Conservation (phyloP, 163 green algal genomes). For the Coccomyxa subellipsoidea region DNA sequence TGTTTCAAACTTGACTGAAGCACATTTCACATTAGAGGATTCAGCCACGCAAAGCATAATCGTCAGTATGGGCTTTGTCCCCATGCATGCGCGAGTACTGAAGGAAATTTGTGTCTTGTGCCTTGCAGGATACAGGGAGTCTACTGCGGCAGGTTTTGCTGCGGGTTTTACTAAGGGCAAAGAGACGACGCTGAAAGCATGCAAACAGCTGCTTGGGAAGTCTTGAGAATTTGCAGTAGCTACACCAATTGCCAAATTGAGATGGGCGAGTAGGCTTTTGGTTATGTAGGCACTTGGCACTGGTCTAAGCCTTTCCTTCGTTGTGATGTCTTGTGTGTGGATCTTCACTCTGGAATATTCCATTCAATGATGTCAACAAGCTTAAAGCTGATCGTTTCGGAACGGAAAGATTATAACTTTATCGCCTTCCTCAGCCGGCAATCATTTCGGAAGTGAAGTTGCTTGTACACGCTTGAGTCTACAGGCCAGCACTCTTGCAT, state of each 20-base stretch:
- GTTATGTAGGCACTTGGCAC: too few species aligned
- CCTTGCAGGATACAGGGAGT: not conserved
- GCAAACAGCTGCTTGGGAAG: not conserved
- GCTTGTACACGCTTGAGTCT: not conserved
- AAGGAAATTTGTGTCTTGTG: too few species aligned
- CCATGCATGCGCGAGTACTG: not conserved
- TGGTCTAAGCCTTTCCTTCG: too few species aligned
- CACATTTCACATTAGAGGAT: too few species aligned
- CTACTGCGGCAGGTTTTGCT: not conserved
- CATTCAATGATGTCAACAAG: too few species aligned
- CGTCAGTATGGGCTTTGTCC: not conserved
- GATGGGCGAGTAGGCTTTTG: too few species aligned
- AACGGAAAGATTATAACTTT: too few species aligned
- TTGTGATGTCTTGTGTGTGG: too few species aligned
- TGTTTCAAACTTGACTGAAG: too few species aligned
- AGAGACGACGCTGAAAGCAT: not conserved
- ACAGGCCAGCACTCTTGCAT: not conserved
- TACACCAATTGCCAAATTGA: not conserved
- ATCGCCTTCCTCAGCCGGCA: not conserved
- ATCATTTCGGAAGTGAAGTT: not conserved
- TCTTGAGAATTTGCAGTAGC: not conserved
- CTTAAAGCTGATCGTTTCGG: too few species aligned
- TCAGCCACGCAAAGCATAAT: too few species aligned
- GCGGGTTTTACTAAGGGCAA: not conserved
- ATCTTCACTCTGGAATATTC: too few species aligned